Percentiles rank a stretch among this genome's conserved stretches.
These are phyloP conservation scores for Nitzschia sp. DNA, from an alignment of 108 stramenopile species.

Conservation along the genomic window DNA sequence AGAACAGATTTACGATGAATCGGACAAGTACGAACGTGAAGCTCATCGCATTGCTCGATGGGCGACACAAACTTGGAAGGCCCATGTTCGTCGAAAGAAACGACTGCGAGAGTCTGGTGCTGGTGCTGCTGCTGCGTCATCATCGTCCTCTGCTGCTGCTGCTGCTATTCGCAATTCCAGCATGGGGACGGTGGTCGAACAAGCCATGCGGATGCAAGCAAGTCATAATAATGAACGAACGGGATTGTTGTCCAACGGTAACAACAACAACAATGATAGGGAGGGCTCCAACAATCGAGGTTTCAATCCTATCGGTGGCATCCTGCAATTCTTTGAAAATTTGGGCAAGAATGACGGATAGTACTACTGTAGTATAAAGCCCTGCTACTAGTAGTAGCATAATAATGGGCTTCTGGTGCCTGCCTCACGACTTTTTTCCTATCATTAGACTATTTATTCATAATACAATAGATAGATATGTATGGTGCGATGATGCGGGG, in stretches of 20 bases:
- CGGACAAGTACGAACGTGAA: conserved; percentile 46
- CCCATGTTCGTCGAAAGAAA: conserved; percentile 32
- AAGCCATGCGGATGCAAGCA: conserved; percentile 1
- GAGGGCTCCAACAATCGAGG: neutral
- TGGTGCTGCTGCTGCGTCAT: neutral
- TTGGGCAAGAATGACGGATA: too few relatives aligned
- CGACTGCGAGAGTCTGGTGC: conserved; percentile 5
- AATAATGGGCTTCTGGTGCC: too few relatives aligned
- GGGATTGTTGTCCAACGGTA: neutral
- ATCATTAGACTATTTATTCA: too few relatives aligned
- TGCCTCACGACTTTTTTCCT: too few relatives aligned
- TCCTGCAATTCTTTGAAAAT: neutral
- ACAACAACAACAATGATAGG: neutral
- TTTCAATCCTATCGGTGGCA: neutral
- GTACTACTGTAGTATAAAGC: too few relatives aligned
- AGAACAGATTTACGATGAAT: conserved; percentile 82
- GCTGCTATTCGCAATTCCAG: neutral
- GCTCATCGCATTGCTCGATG: conserved; percentile 28
- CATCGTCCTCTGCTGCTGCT: neutral
- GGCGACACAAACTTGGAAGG: conserved; percentile 54
- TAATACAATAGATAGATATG: too few relatives aligned
- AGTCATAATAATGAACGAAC: conserved; percentile 18
- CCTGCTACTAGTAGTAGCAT: too few relatives aligned
- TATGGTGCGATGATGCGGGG: too few relatives aligned
- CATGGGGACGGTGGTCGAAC: conserved; percentile 7